phyloP scores from a whole-genome alignment of 2,329 filamentous ascomycete species.

The Cladobotryum protrusum region DNA sequence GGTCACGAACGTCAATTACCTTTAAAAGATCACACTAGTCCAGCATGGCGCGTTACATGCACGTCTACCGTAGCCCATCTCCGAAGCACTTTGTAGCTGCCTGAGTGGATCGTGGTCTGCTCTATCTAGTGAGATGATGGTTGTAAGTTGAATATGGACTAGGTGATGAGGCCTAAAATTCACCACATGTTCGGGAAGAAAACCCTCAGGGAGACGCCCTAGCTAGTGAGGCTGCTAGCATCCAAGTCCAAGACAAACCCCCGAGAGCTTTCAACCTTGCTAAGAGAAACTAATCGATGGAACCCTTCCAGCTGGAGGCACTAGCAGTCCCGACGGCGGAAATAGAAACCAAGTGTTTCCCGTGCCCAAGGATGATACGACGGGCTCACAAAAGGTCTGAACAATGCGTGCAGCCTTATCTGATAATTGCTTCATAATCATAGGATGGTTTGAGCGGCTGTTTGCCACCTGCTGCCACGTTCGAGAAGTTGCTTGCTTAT shows the following conservation, averaged over 20 bases:
- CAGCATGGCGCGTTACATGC: constrained; percentile 10
- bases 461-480: too few relatives aligned
- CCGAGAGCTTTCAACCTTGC: neutral
- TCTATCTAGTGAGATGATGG: too few relatives aligned
- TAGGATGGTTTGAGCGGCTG: too few relatives aligned
- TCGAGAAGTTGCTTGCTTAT: too few relatives aligned
- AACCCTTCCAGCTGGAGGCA: neutral
- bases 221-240: neutral
- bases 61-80: constrained; percentile 11
- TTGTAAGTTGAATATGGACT: constrained; percentile 6
- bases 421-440: too few relatives aligned
- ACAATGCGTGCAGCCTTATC: too few relatives aligned
- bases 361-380: too few relatives aligned
- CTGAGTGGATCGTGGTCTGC: constrained; percentile 7
- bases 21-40: constrained; percentile 5
- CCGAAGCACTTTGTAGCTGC: neutral
- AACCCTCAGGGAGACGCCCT: constrained; percentile 1
- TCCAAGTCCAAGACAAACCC: neutral
- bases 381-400: too few relatives aligned
- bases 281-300: neutral
- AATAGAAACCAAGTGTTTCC: too few relatives aligned
- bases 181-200: constrained; percentile 12
- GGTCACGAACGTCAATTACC: constrained; percentile 9
- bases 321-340: too few relatives aligned
- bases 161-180: constrained; percentile 9